Conservation (phyloP, 352 stramenopile species). For the Phytopythium montanum region DNA sequence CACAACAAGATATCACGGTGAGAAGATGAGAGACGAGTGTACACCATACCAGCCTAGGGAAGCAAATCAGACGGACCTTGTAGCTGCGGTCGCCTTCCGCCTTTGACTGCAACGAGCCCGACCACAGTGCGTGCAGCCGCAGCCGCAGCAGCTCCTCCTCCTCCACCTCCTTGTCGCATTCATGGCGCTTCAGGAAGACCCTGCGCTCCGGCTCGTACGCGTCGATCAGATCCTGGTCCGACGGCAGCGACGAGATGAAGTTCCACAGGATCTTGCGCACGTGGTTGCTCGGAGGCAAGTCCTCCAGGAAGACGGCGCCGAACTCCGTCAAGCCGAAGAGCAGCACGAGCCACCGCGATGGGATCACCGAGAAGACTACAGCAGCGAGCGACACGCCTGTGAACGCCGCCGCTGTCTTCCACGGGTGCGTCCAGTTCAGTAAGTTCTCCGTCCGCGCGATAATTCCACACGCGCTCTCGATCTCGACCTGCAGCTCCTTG, state of each 20-base stretch:
- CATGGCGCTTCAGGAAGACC: slow-evolving; percentile 52
- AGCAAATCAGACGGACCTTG: slow-evolving; percentile 41
- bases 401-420: slow-evolving; percentile 76
- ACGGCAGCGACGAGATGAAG: slow-evolving; percentile 74
- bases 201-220: slow-evolving; percentile 64
- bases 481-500: slow-evolving; percentile 67
- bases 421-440: slow-evolving; percentile 86
- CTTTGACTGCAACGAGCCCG: slow-evolving; percentile 55
- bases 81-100: slow-evolving; percentile 54
- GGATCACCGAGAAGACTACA: slow-evolving; percentile 65
- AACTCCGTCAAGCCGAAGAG: slow-evolving; percentile 78
- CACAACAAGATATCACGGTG: slow-evolving; percentile 12
- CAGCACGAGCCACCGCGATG: slow-evolving; percentile 69
- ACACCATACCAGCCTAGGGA: neutral
- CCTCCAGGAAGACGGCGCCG: slow-evolving; percentile 67
- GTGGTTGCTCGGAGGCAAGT: slow-evolving; percentile 76
- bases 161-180: slow-evolving; percentile 43
- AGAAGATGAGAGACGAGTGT: slow-evolving; percentile 8
- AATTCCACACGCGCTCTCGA: slow-evolving; percentile 64
- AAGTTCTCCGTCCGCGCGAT: slow-evolving; percentile 76
- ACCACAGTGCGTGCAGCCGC: slow-evolving; percentile 71
- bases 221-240: slow-evolving; percentile 76
- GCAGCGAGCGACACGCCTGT: slow-evolving; percentile 35
- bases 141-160: slow-evolving; percentile 40
- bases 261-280: slow-evolving; percentile 79